These are phyloP conservation scores for Raffaelea ambrosiae DNA, from an alignment of 2,329 filamentous ascomycete species.

Conservation along the genomic window DNA sequence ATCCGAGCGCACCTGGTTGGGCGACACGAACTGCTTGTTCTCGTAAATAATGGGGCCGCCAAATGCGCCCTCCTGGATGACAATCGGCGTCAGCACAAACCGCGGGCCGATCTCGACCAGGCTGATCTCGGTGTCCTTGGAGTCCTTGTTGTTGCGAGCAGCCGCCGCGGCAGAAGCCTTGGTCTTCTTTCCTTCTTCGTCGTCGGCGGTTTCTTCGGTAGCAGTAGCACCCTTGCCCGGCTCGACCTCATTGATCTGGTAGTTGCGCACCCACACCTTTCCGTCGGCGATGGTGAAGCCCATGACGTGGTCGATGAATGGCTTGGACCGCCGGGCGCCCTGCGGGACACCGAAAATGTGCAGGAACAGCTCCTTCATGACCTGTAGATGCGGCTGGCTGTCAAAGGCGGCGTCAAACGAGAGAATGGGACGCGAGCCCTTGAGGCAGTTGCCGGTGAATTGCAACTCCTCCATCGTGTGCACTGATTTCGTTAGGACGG, in stretches of 20 bases:
- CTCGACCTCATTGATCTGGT: constrained; percentile 84
- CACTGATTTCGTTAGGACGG: constrained; percentile 38
- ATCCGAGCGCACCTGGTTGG: constrained; percentile 87
- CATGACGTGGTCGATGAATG: constrained; percentile 93
- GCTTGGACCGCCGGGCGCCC: constrained; percentile 81
- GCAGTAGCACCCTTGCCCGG: constrained; percentile 33
- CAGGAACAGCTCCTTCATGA: constrained; percentile 83
- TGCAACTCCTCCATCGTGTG: constrained; percentile 97
- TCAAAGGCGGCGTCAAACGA: constrained; percentile 89
- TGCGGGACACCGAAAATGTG: constrained; percentile 91
- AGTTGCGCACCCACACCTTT: constrained; percentile 93
- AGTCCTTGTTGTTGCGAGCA: constrained; percentile 14
- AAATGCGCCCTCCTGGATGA: constrained; percentile 91
- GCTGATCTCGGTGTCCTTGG: constrained; percentile 62
- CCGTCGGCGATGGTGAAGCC: constrained; percentile 83
- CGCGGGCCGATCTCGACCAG: constrained; percentile 91
- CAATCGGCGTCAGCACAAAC: constrained; percentile 86
- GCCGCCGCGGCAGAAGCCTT: constrained; percentile 55
- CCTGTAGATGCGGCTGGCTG: constrained; percentile 64
- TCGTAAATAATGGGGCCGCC: constrained; percentile 96
- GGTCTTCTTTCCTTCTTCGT: constrained; percentile 32
- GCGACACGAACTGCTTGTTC: constrained; percentile 94
- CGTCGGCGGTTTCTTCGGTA: constrained; percentile 23
- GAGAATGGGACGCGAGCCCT: constrained; percentile 82
- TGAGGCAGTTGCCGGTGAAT: constrained; percentile 94